These are phyloP conservation scores for Lactifluus rugatus DNA, from an alignment of 768 basidiomycete genomes.

Conservation along the genomic window DNA sequence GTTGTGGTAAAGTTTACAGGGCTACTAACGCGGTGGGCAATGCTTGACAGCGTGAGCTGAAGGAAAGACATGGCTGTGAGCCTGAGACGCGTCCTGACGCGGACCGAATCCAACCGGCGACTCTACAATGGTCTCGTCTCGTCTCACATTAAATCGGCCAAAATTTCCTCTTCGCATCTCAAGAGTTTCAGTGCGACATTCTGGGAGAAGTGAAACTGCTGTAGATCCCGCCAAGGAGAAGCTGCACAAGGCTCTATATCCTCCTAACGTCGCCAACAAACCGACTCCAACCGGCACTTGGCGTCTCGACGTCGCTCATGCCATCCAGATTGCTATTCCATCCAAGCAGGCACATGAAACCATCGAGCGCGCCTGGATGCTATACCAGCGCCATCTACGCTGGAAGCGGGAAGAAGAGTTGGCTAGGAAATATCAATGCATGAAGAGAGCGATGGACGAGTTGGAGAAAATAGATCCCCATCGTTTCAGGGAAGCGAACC, in stretches of 20 bases:
- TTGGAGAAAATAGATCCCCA: constrained; percentile 46
- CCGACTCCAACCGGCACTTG: constrained; percentile 74
- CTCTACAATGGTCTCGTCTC: constrained; percentile 32
- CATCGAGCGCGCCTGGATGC: constrained; percentile 82
- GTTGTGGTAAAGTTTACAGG: background rate
- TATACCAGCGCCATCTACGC: constrained; percentile 68
- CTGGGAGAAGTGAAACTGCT: constrained; percentile 31
- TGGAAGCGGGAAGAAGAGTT: constrained; percentile 60
- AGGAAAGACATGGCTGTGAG: constrained; percentile 11
- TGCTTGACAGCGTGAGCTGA: background rate
- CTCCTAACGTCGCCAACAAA: constrained; percentile 58
- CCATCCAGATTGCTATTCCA: constrained; percentile 76
- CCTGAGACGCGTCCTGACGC: background rate
- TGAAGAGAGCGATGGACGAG: constrained; percentile 80
- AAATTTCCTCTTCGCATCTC: constrained; percentile 28
- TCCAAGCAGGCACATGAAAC: constrained; percentile 86
- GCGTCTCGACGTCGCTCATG: constrained; percentile 68
- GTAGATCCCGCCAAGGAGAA: constrained; percentile 58
- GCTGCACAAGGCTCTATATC: constrained; percentile 75
- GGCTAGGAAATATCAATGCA: constrained; percentile 66
- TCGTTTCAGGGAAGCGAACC: constrained; percentile 64
- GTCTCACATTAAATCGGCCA: constrained; percentile 30
- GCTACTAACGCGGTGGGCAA: background rate
- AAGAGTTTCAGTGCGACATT: constrained; percentile 32
- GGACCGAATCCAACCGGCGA: background rate